These are phyloP conservation scores for Skeletonema marinoi DNA, from an alignment of 108 stramenopile genomes.

Conservation along the genomic window DNA sequence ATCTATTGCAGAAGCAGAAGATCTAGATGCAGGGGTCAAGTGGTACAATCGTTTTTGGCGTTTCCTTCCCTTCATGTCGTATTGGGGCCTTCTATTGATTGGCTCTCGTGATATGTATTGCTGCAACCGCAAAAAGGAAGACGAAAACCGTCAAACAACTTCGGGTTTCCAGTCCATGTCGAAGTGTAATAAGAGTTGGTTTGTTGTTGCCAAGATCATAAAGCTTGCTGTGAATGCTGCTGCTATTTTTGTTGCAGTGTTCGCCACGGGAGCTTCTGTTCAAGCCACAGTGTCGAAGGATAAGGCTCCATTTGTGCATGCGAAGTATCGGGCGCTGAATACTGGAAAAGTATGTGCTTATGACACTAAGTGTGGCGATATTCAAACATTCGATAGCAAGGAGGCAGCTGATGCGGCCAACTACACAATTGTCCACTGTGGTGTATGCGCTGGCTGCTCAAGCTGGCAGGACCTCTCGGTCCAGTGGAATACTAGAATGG, in stretches of 20 bases:
- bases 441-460: conserved; percentile 27
- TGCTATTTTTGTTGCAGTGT: neutral
- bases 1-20: neutral
- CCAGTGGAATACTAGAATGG: conserved; percentile 33
- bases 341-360: neutral
- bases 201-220: conserved; percentile 4
- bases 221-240: neutral
- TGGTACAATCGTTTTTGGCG: conserved; percentile 14
- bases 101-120: neutral
- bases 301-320: neutral
- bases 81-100: conserved; percentile 7
- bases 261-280: neutral
- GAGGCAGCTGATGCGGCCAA: conserved; percentile 13
- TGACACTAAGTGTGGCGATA: neutral
- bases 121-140: conserved; percentile 11
- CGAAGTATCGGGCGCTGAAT: neutral
- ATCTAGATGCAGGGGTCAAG: neutral
- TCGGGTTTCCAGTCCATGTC: conserved; percentile 16
- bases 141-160: neutral
- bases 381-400: conserved; percentile 23
- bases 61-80: conserved; percentile 11
- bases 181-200: neutral
- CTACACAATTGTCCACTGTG: conserved; percentile 37
- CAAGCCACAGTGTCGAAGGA: neutral
- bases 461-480: conserved; percentile 40